phyloP scores from a whole-genome alignment of 192 early-diverging fungal species.

The Ambispora gerdemannii region DNA sequence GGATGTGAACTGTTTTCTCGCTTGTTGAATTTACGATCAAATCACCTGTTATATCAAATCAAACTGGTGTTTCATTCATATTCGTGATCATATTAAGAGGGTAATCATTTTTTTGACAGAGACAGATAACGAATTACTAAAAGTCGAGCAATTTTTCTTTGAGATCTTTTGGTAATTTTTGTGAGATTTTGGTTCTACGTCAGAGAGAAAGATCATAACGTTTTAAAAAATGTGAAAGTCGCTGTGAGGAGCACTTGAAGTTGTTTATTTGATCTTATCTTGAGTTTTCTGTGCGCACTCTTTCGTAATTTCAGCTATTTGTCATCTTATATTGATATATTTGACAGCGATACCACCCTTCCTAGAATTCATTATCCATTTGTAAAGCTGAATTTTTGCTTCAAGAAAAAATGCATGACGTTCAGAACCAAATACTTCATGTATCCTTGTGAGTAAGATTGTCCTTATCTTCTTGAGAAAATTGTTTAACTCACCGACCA shows the following conservation, averaged over 20 bases:
- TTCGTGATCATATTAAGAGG: neutral
- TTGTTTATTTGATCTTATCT: neutral
- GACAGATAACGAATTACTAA: neutral
- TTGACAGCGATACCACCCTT: neutral
- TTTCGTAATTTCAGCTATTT: slow-evolving; percentile 1
- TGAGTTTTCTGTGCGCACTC: neutral
- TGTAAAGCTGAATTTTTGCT: no score
- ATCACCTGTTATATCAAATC: neutral
- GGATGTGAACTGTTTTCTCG: slow-evolving; percentile 16
- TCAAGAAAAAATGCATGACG: no score
- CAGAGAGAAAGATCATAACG: neutral
- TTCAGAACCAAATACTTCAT: no score
- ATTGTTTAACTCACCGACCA: no score
- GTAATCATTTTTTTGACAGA: neutral
- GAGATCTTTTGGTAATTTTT: neutral
- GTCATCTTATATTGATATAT: neutral
- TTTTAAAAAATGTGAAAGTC: slow-evolving; percentile 5
- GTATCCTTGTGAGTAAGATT: no score
- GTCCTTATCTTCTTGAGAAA: no score
- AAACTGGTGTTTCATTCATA: neutral
- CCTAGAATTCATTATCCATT: neutral
- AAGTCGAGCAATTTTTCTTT: neutral
- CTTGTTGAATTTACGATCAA: neutral
- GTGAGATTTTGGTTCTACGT: neutral
- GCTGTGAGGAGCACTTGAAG: neutral